Conservation (phyloP, 2,329 filamentous ascomycete species). For the Diaporthe citriasiana region DNA sequence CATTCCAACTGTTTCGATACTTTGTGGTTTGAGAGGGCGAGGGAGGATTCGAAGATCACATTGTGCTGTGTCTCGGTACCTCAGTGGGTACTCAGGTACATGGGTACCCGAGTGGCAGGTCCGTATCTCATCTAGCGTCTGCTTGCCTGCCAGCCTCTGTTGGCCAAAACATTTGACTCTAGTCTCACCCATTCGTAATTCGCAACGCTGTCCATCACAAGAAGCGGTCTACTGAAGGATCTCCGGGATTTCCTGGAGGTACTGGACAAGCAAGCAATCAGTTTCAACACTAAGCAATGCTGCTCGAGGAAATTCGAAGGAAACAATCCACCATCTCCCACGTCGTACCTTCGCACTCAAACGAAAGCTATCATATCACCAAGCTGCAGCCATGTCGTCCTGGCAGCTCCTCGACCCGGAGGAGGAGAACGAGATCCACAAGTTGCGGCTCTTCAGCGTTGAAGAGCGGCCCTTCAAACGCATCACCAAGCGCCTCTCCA, state of each 20-base stretch:
- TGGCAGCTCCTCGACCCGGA: conserved; percentile 80
- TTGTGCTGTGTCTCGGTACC: not conserved
- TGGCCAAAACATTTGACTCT: conserved; percentile 13
- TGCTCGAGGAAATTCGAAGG: not conserved
- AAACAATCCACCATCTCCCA: not conserved
- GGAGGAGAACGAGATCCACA: conserved; percentile 89
- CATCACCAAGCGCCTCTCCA: conserved; percentile 84
- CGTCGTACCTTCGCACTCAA: not conserved
- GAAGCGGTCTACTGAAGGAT: not conserved
- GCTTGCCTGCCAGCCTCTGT: conserved; percentile 1
- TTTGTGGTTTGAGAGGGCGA: not conserved
- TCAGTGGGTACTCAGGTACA: not conserved
- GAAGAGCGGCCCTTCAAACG: conserved; percentile 95
- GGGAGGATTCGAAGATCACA: too few species aligned
- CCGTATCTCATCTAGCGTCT: not conserved
- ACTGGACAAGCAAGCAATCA: not conserved
- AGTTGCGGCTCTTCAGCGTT: conserved; percentile 86
- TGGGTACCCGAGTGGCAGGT: not conserved
- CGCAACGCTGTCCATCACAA: not conserved
- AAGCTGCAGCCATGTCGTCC: conserved; percentile 50
- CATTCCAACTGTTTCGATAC: not conserved
- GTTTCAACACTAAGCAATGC: not conserved
- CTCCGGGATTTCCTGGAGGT: not conserved
- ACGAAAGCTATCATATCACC: not conserved
- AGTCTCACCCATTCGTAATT: not conserved